Evolutionary conservation across 2,329 filamentous ascomycete species (phyloP), one percentile per base, ranked within the genome.

Genomic region (Penicillium capsulatum): DNA sequence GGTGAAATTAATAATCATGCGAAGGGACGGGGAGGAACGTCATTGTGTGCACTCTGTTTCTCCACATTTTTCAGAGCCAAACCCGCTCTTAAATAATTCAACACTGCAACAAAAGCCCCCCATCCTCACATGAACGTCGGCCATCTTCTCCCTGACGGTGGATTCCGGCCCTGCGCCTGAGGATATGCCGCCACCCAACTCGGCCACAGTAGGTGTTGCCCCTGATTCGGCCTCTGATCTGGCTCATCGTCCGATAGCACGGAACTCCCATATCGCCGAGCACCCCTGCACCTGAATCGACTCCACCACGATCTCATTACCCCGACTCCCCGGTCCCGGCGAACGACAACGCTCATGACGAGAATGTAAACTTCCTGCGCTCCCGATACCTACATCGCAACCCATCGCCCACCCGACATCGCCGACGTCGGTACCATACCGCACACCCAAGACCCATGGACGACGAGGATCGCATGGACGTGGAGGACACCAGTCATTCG

Each of bases 351-450:
- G 67, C 63, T 39, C 60, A 69, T 35, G 60, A 71, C 54, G 73
- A 71, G 45, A 76, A 75, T 59, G 60, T 73, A 48, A 70, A 60
- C 55, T 75, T 76, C 47, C 63, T 78, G 38, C 70, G 74, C 38
- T 67, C 61, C 38, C 60, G 59, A 53, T 31, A 55, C 53, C 36
- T 60, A 52, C 38, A 54, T 45, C 42, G 48, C 48, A 44, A 55
- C 45, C 38, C 57, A 8, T 48, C 57, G 2, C 44, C 57, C 24
- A 58, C 52, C 45, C 61, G 60, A 30, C 53, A 58, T 34, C 60
- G 59, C 34, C 60, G 62, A 31, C 59, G 62, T 26, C 58, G 55
- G 30, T 58, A 61, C 31, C 53, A 38, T 16, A 46, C 27, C 27
- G 50, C 28, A 14, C 46, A 50, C 7, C 50, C 46, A 6, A 36